Conservation (phyloP, 768 basidiomycete genomes). For the Mycena alexandri region DNA sequence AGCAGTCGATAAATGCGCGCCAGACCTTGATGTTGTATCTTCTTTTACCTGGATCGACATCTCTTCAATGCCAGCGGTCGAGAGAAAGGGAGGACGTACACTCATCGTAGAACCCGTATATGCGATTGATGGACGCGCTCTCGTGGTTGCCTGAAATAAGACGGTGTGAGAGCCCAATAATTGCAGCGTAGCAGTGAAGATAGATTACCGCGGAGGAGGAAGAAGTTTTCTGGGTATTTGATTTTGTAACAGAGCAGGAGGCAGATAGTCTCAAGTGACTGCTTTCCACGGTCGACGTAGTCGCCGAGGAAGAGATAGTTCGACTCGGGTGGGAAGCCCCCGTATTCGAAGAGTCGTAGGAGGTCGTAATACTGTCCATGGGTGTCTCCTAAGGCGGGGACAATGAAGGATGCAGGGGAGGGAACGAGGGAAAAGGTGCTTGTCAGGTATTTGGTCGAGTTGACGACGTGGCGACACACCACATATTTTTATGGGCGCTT, state of each 20-base stretch:
- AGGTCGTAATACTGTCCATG: conserved; percentile 91
- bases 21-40: conserved; percentile 99
- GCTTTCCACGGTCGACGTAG: conserved; percentile 35
- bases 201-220: conserved; percentile 74
- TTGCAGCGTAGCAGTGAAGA: too few relatives aligned
- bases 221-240: conserved; percentile 88
- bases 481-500: conserved; percentile 84
- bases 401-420: too few relatives aligned
- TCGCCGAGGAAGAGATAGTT: conserved; percentile 92
- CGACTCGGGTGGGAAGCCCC: conserved; percentile 89
- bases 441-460: background rate
- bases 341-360: conserved; percentile 86
- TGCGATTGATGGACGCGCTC: conserved; percentile 88
- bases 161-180: too few relatives aligned
- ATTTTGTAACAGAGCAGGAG: conserved; percentile 33
- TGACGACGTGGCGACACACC: conserved; percentile 58
- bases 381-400: conserved; percentile 77
- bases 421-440: too few relatives aligned
- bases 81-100: conserved; percentile 41
- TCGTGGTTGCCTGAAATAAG: conserved; percentile 69
- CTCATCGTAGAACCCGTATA: conserved; percentile 62
- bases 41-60: conserved; percentile 97
- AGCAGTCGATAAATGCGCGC: conserved; percentile 99
- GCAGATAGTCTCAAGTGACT: conserved; percentile 34
- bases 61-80: conserved; percentile 72